Evolutionary conservation across 768 basidiomycete species (phyloP), one percentile per base, ranked within the genome.

Genomic region (Thelephora aurantiotincta): DNA sequence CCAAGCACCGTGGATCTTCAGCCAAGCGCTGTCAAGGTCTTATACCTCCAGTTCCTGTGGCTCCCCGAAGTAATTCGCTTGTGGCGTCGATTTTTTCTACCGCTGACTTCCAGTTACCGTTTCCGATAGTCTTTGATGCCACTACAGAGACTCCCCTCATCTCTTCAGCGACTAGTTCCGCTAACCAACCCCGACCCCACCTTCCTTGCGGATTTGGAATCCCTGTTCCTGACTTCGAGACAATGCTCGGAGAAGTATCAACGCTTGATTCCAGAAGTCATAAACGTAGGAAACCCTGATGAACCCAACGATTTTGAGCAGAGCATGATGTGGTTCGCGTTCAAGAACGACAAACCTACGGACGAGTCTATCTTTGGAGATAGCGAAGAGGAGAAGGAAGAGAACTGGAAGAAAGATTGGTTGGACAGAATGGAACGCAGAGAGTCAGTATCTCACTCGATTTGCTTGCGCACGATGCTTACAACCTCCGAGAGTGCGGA

Each of bases 11-110:
- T 78, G 54, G 65, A 69, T 0, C 65, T 22, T 7, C 38, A 9
- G 38, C 22, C 38, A 9, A 41, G 14, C 14, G 18, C 22, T 14
- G 18, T 41, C 38, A 41, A 41, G 22, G 11, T 22, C 3, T 77
- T 69, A 2, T 87, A 86, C 60, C 71, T 82, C 41, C 82, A 85
- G 54, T 83, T 80, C 53, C 68, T 87, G 6, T 87, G 83, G 82
- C 70, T 86, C 37, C 83, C 84, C 42, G 74, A 85, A 65, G 84
- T 84, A 53, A 45, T 62, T 55, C 20, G 49, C 49, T 42, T 14
- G 38, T 41, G 38, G 14, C 14, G 9, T 41, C 38, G 16, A 14
- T 41, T 14, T 6, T 41, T 41, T 5, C 7, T 35, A 35, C 42
- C 14, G 13, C 23, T n/a, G 11, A 46, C 48, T 11, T 16, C 7